These are phyloP conservation scores for Saccharomyces hybrid DNA, from an alignment of 1,139 yeast species.

Conservation along the genomic window DNA sequence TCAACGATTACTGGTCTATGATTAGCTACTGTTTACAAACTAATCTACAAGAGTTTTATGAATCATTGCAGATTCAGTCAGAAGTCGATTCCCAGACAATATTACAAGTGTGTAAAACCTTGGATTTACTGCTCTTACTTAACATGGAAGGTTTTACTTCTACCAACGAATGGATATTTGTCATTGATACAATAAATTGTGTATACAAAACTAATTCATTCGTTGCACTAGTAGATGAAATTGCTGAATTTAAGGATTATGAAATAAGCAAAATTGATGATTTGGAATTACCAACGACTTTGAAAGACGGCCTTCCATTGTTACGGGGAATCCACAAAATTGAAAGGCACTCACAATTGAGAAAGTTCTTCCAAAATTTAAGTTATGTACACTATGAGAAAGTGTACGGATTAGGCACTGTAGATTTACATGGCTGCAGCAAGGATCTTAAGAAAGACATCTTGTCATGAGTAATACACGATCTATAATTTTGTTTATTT, in stretches of 20 bases:
- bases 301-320: constrained; percentile 44
- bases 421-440: constrained; percentile 45
- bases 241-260: constrained; percentile 39
- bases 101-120: constrained; percentile 61
- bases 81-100: constrained; percentile 39
- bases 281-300: constrained; percentile 32
- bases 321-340: constrained; percentile 41
- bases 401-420: constrained; percentile 47
- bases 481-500: background rate
- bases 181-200: constrained; percentile 64
- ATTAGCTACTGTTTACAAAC: constrained; percentile 54
- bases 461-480: constrained; percentile 24
- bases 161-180: constrained; percentile 74
- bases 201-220: constrained; percentile 37
- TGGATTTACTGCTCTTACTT: constrained; percentile 64
- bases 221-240: constrained; percentile 43
- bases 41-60: constrained; percentile 41
- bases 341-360: constrained; percentile 38
- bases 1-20: constrained; percentile 64
- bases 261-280: constrained; percentile 16
- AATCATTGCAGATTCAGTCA: constrained; percentile 33
- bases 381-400: constrained; percentile 70
- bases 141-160: constrained; percentile 73
- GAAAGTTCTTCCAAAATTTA: constrained; percentile 62
- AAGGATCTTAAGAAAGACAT: constrained; percentile 52